Evolutionary conservation across 306 rosid genomes (phyloP), one percentile per base, ranked within the genome.

Genomic region (Luffa aegyptiaca): DNA sequence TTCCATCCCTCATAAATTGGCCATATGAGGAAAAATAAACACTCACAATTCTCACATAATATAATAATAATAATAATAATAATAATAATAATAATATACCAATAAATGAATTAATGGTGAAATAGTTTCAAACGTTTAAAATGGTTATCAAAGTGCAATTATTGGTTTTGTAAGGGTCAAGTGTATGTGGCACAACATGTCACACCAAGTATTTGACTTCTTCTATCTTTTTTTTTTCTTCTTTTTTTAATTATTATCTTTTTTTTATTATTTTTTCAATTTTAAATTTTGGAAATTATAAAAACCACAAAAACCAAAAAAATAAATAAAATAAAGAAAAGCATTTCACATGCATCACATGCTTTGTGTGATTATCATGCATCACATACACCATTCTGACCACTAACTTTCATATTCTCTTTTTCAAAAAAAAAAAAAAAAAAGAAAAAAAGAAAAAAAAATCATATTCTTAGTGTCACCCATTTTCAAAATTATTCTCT

Each of bases 341-440:
- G 44, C 58, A 72, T 26, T 48, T 72, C 77, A 72, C 77, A 45
- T 70, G 76, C 56, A 69, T 69, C 75, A 69, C 75, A 72, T 72
- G 77, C 13, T 72, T 72, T 48, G 42, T 46, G 58, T 48, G 77
- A 72, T 26, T 48, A 33, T 26, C 58, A 72, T 45, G 52, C 39
- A 45, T 70, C 59, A 13, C 39, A 14, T n/a, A 10, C 53, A 42
- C 16, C 9, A 42, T 42, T 66, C 49, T 66, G 5, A 66, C 49
- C 74, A 37, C n/a, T 66, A 9, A 6, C 74, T 37, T 65, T 39
- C 33, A 6, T 13, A 13, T 33, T 37, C 46, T 33, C 31, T 26
- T 26, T 26, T 26, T 26, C 31, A 26, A 26, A 26, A 26, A 26
- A 0, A 26, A 0, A 26, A 26, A 26, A 26, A 26, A 26, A 0